A percentile compares a stretch with the other conserved stretches of the same genome.
These are phyloP conservation scores for Ophiostoma himal-ulmi DNA, from an alignment of 2,329 filamentous ascomycete species.

Conservation along the genomic window DNA sequence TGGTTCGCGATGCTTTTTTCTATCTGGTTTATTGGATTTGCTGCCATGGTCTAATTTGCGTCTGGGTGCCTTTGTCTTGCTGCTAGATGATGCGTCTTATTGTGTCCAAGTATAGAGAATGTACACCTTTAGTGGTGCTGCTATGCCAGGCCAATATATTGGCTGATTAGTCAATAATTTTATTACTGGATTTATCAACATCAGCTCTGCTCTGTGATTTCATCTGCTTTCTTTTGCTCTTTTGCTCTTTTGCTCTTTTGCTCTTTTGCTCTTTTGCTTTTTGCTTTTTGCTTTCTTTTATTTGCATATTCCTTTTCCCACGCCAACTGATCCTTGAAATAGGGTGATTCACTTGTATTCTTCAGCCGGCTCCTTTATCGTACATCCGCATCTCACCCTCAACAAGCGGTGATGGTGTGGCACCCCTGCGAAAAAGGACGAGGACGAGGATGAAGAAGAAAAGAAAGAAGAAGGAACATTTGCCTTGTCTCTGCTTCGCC, in stretches of 20 bases:
- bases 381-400: conserved; percentile 2
- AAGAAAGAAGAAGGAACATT: not conserved
- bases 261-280: not conserved
- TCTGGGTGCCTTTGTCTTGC: not conserved
- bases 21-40: not conserved
- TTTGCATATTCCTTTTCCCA: not conserved
- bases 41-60: not conserved
- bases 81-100: not conserved
- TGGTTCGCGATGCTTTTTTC: not conserved
- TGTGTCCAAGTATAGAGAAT: not conserved
- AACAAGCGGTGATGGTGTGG: conserved; percentile 11
- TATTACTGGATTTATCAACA: not conserved
- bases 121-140: not conserved
- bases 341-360: not conserved
- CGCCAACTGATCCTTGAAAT: not conserved
- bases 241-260: not conserved
- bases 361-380: conserved; percentile 10
- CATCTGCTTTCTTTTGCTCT: not conserved
- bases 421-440: not conserved
- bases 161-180: not conserved
- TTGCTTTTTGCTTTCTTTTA: not conserved
- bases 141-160: not conserved
- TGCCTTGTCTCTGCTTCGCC: too few species aligned
- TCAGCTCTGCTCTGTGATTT: not conserved
- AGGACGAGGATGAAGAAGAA: not conserved